phyloP scores from a whole-genome alignment of 495 filamentous ascomycete species.

The Tirmania nivea region DNA sequence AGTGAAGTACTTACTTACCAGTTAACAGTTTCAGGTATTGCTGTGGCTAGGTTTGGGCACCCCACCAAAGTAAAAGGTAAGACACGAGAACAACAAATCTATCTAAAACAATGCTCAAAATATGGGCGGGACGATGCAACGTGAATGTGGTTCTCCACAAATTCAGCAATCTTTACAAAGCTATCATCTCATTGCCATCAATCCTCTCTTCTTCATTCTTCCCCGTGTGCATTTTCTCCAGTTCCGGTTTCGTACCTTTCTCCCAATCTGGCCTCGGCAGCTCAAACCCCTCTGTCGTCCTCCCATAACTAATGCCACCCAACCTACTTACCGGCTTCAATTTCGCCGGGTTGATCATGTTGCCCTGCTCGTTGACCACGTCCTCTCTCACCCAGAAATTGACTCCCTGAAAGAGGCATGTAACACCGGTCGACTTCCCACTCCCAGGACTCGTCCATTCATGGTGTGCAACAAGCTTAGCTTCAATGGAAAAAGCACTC shows the following conservation, averaged over 20 bases:
- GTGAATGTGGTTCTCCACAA: too few relatives aligned
- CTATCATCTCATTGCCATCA: background rate
- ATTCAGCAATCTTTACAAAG: too few relatives aligned
- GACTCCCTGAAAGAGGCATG: constrained; percentile 67
- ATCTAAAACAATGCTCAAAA: too few relatives aligned
- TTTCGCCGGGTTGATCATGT: constrained; percentile 44
- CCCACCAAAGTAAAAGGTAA: too few relatives aligned
- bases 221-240: constrained; percentile 21
- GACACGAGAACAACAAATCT: too few relatives aligned
- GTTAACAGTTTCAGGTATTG: too few relatives aligned
- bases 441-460: constrained; percentile 36
- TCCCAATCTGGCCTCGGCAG: constrained; percentile 49
- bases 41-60: too few relatives aligned
- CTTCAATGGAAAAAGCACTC: constrained; percentile 63
- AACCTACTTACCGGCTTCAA: constrained; percentile 56
- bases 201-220: constrained; percentile 7
- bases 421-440: constrained; percentile 52
- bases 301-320: constrained; percentile 66
- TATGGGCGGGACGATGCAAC: too few relatives aligned
- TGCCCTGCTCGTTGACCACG: constrained; percentile 56
- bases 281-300: constrained; percentile 51
- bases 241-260: constrained; percentile 26
- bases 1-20: too few relatives aligned
- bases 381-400: constrained; percentile 82
- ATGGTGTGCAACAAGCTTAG: constrained; percentile 36